These are phyloP conservation scores for Starmerella bombicola DNA, from an alignment of 805 yeast genomes.

Conservation along the genomic window DNA sequence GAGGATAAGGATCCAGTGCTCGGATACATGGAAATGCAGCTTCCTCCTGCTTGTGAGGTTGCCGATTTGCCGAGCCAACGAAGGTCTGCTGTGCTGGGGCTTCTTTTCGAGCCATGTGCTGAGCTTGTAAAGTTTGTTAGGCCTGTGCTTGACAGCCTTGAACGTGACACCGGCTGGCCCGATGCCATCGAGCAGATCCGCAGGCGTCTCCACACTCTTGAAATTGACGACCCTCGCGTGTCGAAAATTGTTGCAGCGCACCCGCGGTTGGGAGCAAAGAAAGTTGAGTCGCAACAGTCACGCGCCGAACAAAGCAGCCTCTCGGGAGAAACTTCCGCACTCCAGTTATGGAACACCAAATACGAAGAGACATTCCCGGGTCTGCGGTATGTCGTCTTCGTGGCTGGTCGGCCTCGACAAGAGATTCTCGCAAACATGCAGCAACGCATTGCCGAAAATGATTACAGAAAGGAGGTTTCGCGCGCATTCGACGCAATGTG, in stretches of 20 bases:
- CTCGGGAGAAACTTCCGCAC: constrained; percentile 38
- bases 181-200: constrained; percentile 40
- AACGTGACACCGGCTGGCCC: constrained; percentile 19
- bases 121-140: constrained; percentile 32
- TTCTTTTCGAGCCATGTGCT: constrained; percentile 54
- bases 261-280: constrained; percentile 67
- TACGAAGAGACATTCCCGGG: constrained; percentile 62
- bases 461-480: constrained; percentile 41
- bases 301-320: constrained; percentile 58
- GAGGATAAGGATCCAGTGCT: no score
- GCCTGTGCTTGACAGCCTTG: constrained; percentile 24
- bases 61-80: no score
- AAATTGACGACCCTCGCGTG: constrained; percentile 24
- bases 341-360: constrained; percentile 41
- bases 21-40: no score
- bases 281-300: constrained; percentile 47
- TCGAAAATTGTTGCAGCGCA: constrained; percentile 67
- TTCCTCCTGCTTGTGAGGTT: no score
- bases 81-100: constrained; percentile 30
- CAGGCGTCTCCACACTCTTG: constrained; percentile 29
- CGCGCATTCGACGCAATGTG: constrained; percentile 83
- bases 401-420: constrained; percentile 62
- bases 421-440: constrained; percentile 54
- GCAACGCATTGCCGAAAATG: constrained; percentile 43
- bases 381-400: constrained; percentile 75